phyloP scores from a whole-genome alignment of 805 yeast species.

The Komagataella mondaviorum region DNA sequence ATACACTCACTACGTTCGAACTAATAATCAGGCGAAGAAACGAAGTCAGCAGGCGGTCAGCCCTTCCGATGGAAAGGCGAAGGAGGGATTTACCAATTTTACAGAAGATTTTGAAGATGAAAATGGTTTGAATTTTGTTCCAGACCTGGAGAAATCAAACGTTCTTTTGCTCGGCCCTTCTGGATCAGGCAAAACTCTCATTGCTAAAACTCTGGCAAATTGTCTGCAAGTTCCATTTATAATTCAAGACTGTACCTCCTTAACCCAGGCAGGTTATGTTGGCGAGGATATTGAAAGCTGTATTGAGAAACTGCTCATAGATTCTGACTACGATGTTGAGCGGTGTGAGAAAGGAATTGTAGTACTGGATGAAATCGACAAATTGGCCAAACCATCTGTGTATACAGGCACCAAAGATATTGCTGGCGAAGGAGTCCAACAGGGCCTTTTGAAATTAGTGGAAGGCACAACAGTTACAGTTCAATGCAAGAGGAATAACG shows the following conservation, averaged over 20 bases:
- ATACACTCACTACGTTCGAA: conserved; percentile 40
- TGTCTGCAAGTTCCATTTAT: conserved; percentile 41
- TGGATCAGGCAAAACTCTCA: conserved; percentile 47
- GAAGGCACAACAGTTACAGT: conserved; percentile 42
- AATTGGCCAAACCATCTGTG: conserved; percentile 34
- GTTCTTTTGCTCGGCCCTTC: conserved; percentile 45
- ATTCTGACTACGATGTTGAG: conserved; percentile 36
- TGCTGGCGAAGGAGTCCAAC: conserved; percentile 56
- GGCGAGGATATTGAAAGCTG: conserved; percentile 54
- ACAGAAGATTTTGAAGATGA: neutral
- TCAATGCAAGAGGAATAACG: conserved; percentile 16
- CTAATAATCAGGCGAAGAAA: conserved; percentile 18
- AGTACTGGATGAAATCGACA: conserved; percentile 48
- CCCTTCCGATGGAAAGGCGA: conserved; percentile 6
- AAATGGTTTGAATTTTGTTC: conserved; percentile 16
- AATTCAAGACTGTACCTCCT: conserved; percentile 46
- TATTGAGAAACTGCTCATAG: conserved; percentile 34
- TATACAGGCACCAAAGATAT: conserved; percentile 40
- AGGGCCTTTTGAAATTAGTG: conserved; percentile 38
- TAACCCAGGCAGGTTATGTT: conserved; percentile 53
- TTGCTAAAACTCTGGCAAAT: conserved; percentile 41
- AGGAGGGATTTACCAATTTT: conserved; percentile 3
- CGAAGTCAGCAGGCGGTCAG: neutral
- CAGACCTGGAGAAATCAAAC: conserved; percentile 43
- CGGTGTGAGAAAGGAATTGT: conserved; percentile 43